Base-by-base conservation (phyloP, 768 basidiomycete species). In the Auriscalpium vulgare region DNA sequence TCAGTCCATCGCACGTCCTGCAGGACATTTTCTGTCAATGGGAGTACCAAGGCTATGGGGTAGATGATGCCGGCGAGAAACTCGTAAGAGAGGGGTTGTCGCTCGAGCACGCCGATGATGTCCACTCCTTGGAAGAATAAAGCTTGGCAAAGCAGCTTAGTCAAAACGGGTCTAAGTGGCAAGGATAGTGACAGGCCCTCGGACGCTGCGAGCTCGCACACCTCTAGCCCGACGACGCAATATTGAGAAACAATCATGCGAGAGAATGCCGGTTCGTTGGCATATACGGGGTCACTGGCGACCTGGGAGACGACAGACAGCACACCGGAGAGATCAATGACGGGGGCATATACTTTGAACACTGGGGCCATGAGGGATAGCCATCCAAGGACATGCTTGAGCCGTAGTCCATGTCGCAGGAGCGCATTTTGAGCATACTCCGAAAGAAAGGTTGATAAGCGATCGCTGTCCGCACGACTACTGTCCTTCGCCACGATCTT, bases 31-130 rank as follows among this genome's bases (percentile, higher is more conserved):
- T 72, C 63, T 10, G 77, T 69, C 0, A 81, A 82, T 62, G 78
- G 78, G 62, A 89, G 69, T 1, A 70, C 66, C 49, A 87, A 62
- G 9, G 75, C 72, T 8, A 91, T 71, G 13, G 87, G 88, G 8
- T 89, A 71, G 10, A 90, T 69, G 10, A 91, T 67, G 0, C 80
- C 79, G 5, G 80, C 74, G n/a, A 89, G 73, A 64, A 84, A 85
- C 44, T 79, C 76, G 59, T 83, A 76, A 1, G 82, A 79, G 0
- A 84, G 76, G 0, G 68, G 64, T 17, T 75, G 78, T 58, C 76
- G 78, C 63, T 83, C 83, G 19, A 91, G 60, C 60, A 82, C 75
- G 1, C 72, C 68, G 19, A 88, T 69, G 9, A 84, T 69, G 58
- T 87, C 81, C 1, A 71, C 73, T 6, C 75, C 78, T 11, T 69